phyloP scores from a whole-genome alignment of 2,329 filamentous ascomycete species.

The Diaporthe destruens region DNA sequence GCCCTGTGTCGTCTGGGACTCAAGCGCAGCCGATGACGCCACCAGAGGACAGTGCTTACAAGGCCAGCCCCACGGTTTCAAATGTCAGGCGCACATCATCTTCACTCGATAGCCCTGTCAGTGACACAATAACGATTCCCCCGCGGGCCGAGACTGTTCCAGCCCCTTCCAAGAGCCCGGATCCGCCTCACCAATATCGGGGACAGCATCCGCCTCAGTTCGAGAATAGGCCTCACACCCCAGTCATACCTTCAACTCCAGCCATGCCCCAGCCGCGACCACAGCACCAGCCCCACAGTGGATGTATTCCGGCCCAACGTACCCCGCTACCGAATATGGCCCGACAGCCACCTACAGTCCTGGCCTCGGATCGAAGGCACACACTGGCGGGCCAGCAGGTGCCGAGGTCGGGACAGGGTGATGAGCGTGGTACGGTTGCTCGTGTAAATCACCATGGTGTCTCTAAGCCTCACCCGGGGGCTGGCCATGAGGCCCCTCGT shows the following conservation, averaged over 20 bases:
- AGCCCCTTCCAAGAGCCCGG: neutral
- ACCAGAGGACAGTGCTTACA: neutral
- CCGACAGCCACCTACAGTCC: neutral
- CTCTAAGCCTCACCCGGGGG: neutral
- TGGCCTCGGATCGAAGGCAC: neutral
- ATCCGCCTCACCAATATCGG: neutral
- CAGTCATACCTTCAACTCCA: neutral
- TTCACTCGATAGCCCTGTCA: neutral
- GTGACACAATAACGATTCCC: neutral
- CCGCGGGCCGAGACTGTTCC: neutral
- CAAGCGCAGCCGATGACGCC: neutral
- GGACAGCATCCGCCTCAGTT: neutral
- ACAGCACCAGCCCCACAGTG: neutral
- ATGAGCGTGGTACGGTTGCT: constrained; percentile 1
- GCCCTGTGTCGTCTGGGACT: neutral
- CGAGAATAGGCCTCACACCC: neutral
- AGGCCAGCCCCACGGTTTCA: neutral
- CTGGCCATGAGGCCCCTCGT: neutral
- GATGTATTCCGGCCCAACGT: neutral
- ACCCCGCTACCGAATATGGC: neutral
- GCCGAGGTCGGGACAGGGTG: neutral
- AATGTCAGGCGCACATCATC: neutral
- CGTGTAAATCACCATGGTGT: neutral
- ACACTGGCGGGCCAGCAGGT: neutral
- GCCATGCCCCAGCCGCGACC: neutral